Evolutionary conservation across 441 rosid genomes (phyloP).

Genomic region (Gossypium gossypioides): DNA sequence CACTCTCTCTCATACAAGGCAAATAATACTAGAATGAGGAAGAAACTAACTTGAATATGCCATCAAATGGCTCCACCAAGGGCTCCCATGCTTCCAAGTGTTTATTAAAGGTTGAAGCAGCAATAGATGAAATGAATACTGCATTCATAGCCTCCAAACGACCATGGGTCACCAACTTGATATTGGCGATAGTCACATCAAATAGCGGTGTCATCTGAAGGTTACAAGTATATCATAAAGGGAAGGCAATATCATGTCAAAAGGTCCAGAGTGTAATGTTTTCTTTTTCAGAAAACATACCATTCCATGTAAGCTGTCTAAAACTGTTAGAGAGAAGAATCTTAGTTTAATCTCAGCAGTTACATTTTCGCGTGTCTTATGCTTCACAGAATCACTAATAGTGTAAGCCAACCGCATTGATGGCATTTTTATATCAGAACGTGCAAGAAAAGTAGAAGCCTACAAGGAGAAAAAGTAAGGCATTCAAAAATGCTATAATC

Average conservation of each 20-base stretch:
- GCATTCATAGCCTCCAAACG: conserved; percentile 92
- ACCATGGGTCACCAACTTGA: conserved; percentile 96
- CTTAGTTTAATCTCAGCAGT: conserved; percentile 80
- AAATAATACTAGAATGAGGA: conserved; percentile 9
- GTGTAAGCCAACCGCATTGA: conserved; percentile 71
- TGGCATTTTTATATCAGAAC: conserved; percentile 81
- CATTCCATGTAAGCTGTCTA: conserved; percentile 92
- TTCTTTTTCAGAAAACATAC: conserved; percentile 35
- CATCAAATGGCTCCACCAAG: conserved; percentile 94
- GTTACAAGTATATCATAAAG: conserved; percentile 21
- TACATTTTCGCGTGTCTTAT: conserved; percentile 76
- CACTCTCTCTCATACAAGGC: background rate
- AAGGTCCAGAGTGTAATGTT: conserved; percentile 3
- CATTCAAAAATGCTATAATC: conserved; percentile 16
- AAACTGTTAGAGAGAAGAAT: conserved; percentile 70
- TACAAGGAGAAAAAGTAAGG: conserved; percentile 31
- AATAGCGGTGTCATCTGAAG: conserved; percentile 89
- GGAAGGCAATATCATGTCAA: conserved; percentile 5
- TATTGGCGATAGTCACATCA: conserved; percentile 82
- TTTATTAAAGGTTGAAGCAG: conserved; percentile 89
- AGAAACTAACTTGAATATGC: conserved; percentile 84
- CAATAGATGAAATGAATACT: conserved; percentile 83
- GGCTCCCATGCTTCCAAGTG: conserved; percentile 99
- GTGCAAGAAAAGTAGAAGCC: conserved; percentile 98
- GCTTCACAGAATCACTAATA: conserved; percentile 80